Percentiles rank a stretch among this genome's conserved stretches.
Evolutionary conservation across 345 rosid species (phyloP).

Genomic region (Hibiscus mutabilis): DNA sequence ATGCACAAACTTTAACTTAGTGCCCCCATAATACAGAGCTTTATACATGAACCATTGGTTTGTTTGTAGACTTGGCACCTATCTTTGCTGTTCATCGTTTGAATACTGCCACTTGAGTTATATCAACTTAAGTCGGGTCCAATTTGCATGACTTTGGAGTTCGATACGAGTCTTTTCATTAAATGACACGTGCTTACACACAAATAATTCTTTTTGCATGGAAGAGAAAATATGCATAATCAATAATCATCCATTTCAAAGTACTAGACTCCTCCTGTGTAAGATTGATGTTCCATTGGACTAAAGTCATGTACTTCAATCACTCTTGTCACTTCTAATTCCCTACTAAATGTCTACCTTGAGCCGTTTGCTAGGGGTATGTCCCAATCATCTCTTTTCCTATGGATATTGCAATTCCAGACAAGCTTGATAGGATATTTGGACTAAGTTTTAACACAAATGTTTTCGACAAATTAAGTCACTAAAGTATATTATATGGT

Average conservation of each 20-base stretch:
- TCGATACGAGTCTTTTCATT: background rate
- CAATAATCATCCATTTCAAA: constrained; percentile 5
- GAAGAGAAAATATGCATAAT: background rate
- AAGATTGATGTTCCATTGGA: constrained; percentile 1
- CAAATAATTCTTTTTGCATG: background rate
- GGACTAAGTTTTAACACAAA: background rate
- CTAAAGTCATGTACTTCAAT: background rate
- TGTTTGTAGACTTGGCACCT: background rate
- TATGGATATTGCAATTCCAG: constrained; percentile 5
- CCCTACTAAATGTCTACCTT: background rate
- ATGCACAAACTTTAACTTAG: background rate
- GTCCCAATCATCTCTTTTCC: background rate
- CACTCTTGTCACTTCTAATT: background rate
- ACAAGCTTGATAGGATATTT: constrained; percentile 3
- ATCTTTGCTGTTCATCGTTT: background rate
- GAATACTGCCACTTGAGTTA: constrained; percentile 3
- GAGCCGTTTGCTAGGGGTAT: background rate
- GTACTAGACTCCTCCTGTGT: background rate
- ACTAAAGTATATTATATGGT: too few relatives aligned
- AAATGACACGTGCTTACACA: background rate
- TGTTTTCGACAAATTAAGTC: background rate
- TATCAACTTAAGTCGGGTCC: background rate
- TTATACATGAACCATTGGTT: background rate
- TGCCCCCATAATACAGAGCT: background rate
- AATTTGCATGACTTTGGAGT: background rate